Evolutionary conservation across 495 filamentous ascomycete genomes (phyloP).

Genomic region (Penicillium psychrofluorescens): DNA sequence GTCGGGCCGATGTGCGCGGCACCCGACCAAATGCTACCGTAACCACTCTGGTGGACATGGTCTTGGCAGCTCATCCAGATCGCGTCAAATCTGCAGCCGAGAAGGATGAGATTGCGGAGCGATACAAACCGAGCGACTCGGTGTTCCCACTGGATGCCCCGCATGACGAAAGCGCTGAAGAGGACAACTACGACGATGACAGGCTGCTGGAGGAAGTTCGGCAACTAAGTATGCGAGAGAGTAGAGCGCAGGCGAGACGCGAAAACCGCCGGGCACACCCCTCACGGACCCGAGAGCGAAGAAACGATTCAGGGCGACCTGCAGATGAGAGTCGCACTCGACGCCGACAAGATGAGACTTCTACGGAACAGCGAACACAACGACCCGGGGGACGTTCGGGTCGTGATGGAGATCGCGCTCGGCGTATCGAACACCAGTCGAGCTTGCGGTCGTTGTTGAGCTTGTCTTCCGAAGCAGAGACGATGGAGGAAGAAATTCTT

Average conservation of each 20-base stretch:
- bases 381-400: not conserved
- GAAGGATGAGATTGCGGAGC: conserved; percentile 57
- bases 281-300: conserved; percentile 7
- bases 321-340: conserved; percentile 29
- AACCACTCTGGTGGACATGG: conserved; percentile 74
- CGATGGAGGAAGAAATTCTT: conserved; percentile 82
- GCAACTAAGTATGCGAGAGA: conserved; percentile 64
- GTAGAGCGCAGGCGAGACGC: conserved; percentile 26
- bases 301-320: conserved; percentile 21
- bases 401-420: conserved; percentile 16
- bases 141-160: conserved; percentile 34
- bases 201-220: conserved; percentile 63
- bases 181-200: conserved; percentile 56
- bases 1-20: conserved; percentile 74
- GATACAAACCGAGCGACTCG: conserved; percentile 72
- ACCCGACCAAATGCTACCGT: conserved; percentile 80
- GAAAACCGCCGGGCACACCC: conserved; percentile 21
- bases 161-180: conserved; percentile 13
- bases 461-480: conserved; percentile 61
- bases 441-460: conserved; percentile 79
- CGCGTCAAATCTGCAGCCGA: conserved; percentile 59
- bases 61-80: conserved; percentile 64
- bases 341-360: conserved; percentile 39
- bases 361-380: conserved; percentile 19
- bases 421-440: conserved; percentile 76